Conservation (phyloP, 805 yeast genomes). For the Jamesozyma spencerorum region DNA sequence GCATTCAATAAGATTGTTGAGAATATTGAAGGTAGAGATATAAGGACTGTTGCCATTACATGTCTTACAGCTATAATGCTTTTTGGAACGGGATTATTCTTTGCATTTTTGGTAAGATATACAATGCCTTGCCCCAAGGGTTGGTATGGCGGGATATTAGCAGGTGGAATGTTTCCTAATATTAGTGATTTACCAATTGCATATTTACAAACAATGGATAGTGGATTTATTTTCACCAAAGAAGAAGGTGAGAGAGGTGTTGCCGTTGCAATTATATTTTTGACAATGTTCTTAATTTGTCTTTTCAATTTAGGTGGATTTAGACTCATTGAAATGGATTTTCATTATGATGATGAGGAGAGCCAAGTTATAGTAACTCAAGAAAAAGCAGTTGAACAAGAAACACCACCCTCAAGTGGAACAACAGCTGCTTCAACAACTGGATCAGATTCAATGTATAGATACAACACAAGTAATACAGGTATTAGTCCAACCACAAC, state of each 20-base stretch:
- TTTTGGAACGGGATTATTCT: conserved; percentile 40
- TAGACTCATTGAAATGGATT: conserved; percentile 61
- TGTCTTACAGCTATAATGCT: conserved; percentile 43
- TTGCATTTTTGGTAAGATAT: conserved; percentile 32
- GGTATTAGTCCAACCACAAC: too few relatives aligned
- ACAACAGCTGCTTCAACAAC: too few relatives aligned
- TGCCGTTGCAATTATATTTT: conserved; percentile 71
- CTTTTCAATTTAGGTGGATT: conserved; percentile 77
- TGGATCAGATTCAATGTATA: background rate
- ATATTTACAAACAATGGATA: conserved; percentile 57
- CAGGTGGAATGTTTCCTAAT: conserved; percentile 66
- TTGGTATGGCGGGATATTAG: conserved; percentile 63
- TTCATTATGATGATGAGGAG: conserved; percentile 31
- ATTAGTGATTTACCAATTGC: conserved; percentile 74
- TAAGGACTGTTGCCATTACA: conserved; percentile 60
- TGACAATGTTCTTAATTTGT: conserved; percentile 53
- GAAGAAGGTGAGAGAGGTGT: conserved; percentile 65
- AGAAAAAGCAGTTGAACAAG: background rate
- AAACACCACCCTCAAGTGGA: too few relatives aligned
- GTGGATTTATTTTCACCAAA: conserved; percentile 48
- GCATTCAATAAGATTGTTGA: conserved; percentile 54
- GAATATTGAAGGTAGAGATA: conserved; percentile 52
- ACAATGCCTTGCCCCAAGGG: conserved; percentile 44
- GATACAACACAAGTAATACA: background rate
- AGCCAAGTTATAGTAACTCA: background rate